Conservation (phyloP, 345 rosid species). For the Gossypium raimondii region DNA sequence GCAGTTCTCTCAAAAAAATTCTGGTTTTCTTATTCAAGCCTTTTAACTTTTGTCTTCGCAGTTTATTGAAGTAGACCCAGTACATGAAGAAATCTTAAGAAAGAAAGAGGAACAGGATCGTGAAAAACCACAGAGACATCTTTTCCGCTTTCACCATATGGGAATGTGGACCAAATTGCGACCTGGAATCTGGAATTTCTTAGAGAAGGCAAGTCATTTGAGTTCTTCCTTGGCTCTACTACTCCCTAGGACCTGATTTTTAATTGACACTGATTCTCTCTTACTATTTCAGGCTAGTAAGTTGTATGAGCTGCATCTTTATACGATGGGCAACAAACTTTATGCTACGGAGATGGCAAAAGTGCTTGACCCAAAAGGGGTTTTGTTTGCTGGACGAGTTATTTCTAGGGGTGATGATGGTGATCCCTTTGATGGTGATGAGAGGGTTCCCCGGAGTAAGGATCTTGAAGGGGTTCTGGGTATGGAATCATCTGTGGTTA, state of each 20-base stretch:
- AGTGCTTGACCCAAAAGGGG: conserved; percentile 88
- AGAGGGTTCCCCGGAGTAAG: conserved; percentile 87
- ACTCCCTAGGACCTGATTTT: background rate
- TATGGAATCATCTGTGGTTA: conserved; percentile 94
- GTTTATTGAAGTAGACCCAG: conserved; percentile 83
- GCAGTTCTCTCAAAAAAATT: background rate
- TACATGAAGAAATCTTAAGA: conserved; percentile 79
- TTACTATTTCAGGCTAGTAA: conserved; percentile 69
- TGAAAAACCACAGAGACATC: conserved; percentile 76
- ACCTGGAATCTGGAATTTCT: conserved; percentile 94
- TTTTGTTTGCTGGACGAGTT: conserved; percentile 86
- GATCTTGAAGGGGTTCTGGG: conserved; percentile 99
- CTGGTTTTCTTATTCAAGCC: conserved; percentile 1
- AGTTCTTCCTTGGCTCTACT: background rate
- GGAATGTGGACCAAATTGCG: conserved; percentile 99
- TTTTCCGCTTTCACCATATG: conserved; percentile 89
- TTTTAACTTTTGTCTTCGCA: conserved; percentile 26
- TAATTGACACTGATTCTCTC: background rate
- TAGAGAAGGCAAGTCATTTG: conserved; percentile 69
- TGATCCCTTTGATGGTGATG: conserved; percentile 78
- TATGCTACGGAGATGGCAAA: conserved; percentile 99
- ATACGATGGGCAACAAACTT: conserved; percentile 97
- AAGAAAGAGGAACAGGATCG: conserved; percentile 96
- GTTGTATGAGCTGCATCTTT: conserved; percentile 88
- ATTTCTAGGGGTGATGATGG: conserved; percentile 96